phyloP scores from a whole-genome alignment of 495 filamentous ascomycete species.

The Coniosporium apollinis region DNA sequence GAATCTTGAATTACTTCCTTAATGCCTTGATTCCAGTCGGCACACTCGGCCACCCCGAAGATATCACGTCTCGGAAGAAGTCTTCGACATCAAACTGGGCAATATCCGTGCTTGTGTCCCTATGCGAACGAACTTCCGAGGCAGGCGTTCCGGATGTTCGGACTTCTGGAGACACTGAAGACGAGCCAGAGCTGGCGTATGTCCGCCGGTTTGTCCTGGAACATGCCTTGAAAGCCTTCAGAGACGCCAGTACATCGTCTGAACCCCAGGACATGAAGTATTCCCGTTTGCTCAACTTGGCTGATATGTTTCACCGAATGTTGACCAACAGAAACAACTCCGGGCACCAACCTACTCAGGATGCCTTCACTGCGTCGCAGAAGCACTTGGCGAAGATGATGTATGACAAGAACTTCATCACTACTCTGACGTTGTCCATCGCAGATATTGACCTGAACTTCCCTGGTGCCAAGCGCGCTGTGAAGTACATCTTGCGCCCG shows the following conservation, averaged over 20 bases:
- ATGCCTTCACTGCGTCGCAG: slow-evolving; percentile 26
- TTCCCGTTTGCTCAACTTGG: slow-evolving; percentile 62
- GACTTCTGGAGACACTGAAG: slow-evolving; percentile 43
- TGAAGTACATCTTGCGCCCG: slow-evolving; percentile 89
- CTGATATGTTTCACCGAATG: slow-evolving; percentile 87
- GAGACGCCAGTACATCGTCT: slow-evolving; percentile 61
- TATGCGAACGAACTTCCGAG: slow-evolving; percentile 79
- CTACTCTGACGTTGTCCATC: slow-evolving; percentile 73
- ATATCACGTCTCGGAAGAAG: slow-evolving; percentile 64
- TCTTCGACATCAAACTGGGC: slow-evolving; percentile 69
- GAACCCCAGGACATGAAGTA: slow-evolving; percentile 82
- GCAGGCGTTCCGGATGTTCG: slow-evolving; percentile 23
- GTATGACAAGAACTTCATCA: slow-evolving; percentile 94
- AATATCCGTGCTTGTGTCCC: slow-evolving; percentile 63
- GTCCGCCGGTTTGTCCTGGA: slow-evolving; percentile 90
- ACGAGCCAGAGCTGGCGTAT: slow-evolving; percentile 77
- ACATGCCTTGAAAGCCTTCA: slow-evolving; percentile 80
- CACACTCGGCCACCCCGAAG: slow-evolving; percentile 57
- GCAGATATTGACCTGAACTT: slow-evolving; percentile 94
- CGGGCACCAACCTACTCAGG: slow-evolving; percentile 9
- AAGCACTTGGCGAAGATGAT: slow-evolving; percentile 79
- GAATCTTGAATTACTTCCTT: slow-evolving; percentile 83
- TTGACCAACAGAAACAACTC: slow-evolving; percentile 58
- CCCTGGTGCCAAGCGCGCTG: slow-evolving; percentile 75
- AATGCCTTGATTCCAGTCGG: slow-evolving; percentile 68